phyloP scores from a whole-genome alignment of 768 basidiomycete genomes.

The Agaricus sinodeliciosus region DNA sequence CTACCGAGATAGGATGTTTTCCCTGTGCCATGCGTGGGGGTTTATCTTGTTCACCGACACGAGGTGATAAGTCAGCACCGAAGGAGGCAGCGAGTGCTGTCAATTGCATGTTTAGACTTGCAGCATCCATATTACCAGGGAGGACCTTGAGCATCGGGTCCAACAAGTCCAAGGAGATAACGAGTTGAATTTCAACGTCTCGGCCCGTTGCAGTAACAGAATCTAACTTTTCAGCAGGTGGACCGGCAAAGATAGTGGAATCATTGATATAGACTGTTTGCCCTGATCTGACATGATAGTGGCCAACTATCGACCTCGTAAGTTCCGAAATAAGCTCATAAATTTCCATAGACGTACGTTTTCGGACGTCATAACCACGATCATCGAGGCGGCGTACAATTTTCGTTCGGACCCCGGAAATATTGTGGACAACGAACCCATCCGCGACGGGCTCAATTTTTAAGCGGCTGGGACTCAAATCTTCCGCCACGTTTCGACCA shows the following conservation, averaged over 20 bases:
- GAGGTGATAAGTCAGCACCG: constrained; percentile 50
- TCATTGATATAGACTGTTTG: constrained; percentile 83
- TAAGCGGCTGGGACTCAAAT: constrained; percentile 56
- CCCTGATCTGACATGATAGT: constrained; percentile 71
- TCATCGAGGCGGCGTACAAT: constrained; percentile 78
- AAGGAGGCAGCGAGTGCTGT: constrained; percentile 64
- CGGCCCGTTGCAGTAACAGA: constrained; percentile 20
- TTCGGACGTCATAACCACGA: constrained; percentile 80
- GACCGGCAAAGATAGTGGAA: constrained; percentile 29
- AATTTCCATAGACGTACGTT: constrained; percentile 42
- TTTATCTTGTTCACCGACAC: constrained; percentile 15
- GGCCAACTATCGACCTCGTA: constrained; percentile 53
- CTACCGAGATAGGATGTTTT: constrained; percentile 51
- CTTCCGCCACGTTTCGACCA: constrained; percentile 52
- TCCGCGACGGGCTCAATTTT: constrained; percentile 59
- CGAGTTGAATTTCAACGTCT: constrained; percentile 46
- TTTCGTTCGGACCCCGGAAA: constrained; percentile 71
- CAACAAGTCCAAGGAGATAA: constrained; percentile 46
- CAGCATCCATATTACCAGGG: constrained; percentile 27
- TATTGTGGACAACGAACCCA: constrained; percentile 72
- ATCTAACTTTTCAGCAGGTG: constrained; percentile 21
- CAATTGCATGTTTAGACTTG: constrained; percentile 40
- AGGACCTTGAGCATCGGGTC: constrained; percentile 41
- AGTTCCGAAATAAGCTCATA: neutral
- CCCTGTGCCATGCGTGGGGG: constrained; percentile 41